These are phyloP conservation scores for Lepiota brunneoincarnata DNA, from an alignment of 768 basidiomycete species.

Conservation along the genomic window DNA sequence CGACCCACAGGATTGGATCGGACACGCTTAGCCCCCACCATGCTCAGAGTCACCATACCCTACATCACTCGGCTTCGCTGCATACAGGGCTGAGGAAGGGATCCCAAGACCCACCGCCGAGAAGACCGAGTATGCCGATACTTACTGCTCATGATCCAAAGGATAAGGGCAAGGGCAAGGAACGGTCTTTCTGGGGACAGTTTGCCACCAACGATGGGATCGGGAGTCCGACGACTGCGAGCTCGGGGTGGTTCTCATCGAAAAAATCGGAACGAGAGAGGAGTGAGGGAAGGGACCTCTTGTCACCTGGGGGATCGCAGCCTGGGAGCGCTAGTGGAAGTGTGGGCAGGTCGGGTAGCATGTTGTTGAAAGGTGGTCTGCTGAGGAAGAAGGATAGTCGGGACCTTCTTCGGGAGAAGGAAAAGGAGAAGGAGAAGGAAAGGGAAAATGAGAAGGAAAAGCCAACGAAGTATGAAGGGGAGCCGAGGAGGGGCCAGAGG, in stretches of 20 bases:
- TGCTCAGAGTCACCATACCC: not conserved
- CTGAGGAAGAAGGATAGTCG: slow-evolving; percentile 19
- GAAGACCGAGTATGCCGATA: slow-evolving; percentile 26
- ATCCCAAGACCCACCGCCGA: slow-evolving; percentile 15
- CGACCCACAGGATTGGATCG: not conserved
- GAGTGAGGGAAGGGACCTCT: slow-evolving; percentile 1
- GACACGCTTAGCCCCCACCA: slow-evolving; percentile 9
- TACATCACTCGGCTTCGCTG: slow-evolving; percentile 26
- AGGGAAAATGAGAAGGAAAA: slow-evolving; percentile 16
- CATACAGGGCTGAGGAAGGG: slow-evolving; percentile 17
- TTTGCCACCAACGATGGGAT: slow-evolving; percentile 1
- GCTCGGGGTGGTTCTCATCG: not conserved
- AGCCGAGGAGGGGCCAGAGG: slow-evolving; percentile 18
- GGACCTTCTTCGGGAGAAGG: slow-evolving; percentile 18
- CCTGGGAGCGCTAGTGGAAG: slow-evolving; percentile 1
- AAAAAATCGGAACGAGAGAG: slow-evolving; percentile 11
- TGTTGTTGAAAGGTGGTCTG: slow-evolving; percentile 10
- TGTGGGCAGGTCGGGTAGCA: slow-evolving; percentile 10
- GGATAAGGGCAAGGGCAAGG: not conserved
- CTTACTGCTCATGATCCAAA: slow-evolving; percentile 9
- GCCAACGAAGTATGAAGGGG: slow-evolving; percentile 13
- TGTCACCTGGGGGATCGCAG: slow-evolving; percentile 2
- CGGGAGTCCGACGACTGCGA: slow-evolving; percentile 1
- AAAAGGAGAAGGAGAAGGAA: slow-evolving; percentile 19
- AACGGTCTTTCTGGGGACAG: not conserved